These are phyloP conservation scores for Russula brevipes DNA, from an alignment of 768 basidiomycete genomes.

Conservation along the genomic window DNA sequence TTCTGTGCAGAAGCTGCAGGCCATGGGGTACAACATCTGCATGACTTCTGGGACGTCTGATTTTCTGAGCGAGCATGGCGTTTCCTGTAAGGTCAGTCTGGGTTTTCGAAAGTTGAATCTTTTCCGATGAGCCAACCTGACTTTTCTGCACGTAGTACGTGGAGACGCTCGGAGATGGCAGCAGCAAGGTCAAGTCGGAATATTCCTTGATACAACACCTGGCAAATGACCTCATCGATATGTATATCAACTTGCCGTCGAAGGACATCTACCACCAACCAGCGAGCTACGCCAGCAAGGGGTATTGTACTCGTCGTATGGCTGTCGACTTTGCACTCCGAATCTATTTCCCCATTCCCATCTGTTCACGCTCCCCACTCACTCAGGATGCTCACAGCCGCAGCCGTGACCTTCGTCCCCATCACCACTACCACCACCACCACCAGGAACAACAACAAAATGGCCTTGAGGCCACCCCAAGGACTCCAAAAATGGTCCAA, in stretches of 20 bases:
- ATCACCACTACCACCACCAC: too few species aligned
- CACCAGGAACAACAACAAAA: too few species aligned
- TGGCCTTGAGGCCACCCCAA: too few species aligned
- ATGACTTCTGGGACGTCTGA: conserved; percentile 97
- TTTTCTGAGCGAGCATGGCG: conserved; percentile 94
- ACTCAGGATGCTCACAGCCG: too few species aligned
- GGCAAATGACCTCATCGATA: conserved; percentile 94
- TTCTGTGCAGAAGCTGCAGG: conserved; percentile 89
- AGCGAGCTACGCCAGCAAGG: conserved; percentile 94
- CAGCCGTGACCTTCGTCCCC: too few species aligned
- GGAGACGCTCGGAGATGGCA: conserved; percentile 76
- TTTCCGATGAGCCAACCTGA: background rate
- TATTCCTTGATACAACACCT: conserved; percentile 97
- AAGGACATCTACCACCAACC: conserved; percentile 97
- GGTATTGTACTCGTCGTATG: conserved; percentile 95
- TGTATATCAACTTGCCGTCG: conserved; percentile 99
- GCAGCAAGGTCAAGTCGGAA: conserved; percentile 85
- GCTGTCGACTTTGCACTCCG: conserved; percentile 98
- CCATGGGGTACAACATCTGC: conserved; percentile 92
- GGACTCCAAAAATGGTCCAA: too few species aligned
- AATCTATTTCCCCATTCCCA: too few species aligned
- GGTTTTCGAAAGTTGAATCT: background rate
- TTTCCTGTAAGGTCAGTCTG: conserved; percentile 79
- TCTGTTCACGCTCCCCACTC: too few species aligned
- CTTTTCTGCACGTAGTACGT: conserved; percentile 54